Percentiles rank a stretch among this genome's conserved stretches.
These are phyloP conservation scores for Podila epigama DNA, from an alignment of 192 early-diverging fungal species.

Conservation along the genomic window DNA sequence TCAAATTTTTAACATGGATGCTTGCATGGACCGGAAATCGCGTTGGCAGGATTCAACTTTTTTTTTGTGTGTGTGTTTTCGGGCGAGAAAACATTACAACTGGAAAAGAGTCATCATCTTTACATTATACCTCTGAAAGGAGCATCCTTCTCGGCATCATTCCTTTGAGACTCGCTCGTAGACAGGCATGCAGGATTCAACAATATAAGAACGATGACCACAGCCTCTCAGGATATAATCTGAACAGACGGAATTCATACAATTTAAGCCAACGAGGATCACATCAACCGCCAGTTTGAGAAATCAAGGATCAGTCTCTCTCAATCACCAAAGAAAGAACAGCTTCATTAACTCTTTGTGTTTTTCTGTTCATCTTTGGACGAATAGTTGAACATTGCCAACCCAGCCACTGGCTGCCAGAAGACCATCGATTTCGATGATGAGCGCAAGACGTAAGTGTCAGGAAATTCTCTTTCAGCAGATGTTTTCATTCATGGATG, in stretches of 20 bases:
- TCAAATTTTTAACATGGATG: slow-evolving; percentile 2
- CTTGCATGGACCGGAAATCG: not conserved
- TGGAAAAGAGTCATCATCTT: too few species aligned
- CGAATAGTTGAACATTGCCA: slow-evolving; percentile 96
- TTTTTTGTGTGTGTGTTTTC: not conserved
- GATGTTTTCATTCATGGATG: not conserved
- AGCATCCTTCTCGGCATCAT: too few species aligned
- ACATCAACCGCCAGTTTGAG: not conserved
- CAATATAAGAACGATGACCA: too few species aligned
- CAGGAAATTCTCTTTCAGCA: not conserved
- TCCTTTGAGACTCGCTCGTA: too few species aligned
- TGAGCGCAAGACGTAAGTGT: slow-evolving; percentile 85
- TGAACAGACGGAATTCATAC: too few species aligned
- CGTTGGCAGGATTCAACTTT: not conserved
- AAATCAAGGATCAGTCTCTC: not conserved
- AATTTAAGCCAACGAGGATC: too few species aligned
- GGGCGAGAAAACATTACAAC: too few species aligned
- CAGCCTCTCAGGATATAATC: too few species aligned
- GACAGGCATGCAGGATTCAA: too few species aligned
- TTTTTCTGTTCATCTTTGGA: slow-evolving; percentile 35
- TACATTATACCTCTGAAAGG: too few species aligned
- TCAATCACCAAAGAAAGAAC: slow-evolving; percentile 8
- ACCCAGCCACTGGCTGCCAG: slow-evolving; percentile 97
- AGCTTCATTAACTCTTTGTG: slow-evolving; percentile 1
- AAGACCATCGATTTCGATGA: slow-evolving; percentile 98